Percentiles rank a stretch among this genome's conserved stretches.
Conservation (phyloP, 169 alveolate species). For the Sarcocystis neurona region DNA sequence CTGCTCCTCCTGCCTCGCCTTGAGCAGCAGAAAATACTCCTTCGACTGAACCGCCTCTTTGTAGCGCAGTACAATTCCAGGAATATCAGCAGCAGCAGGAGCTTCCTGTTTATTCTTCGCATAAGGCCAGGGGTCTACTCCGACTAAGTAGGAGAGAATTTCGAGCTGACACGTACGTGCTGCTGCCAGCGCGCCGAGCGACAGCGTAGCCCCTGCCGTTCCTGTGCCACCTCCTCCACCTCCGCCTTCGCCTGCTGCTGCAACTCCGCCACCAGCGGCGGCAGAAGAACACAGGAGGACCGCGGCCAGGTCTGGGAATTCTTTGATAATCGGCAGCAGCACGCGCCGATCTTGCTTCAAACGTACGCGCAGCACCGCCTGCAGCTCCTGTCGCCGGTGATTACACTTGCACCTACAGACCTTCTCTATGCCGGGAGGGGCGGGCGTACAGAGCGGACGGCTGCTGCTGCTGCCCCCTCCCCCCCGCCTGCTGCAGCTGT, state of each 20-base stretch:
- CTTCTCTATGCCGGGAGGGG: constrained; percentile 39
- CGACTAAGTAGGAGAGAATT: constrained; percentile 35
- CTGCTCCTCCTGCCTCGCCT: constrained; percentile 34
- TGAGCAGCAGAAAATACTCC: constrained; percentile 34
- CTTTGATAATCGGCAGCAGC: constrained; percentile 27
- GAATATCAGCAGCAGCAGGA: constrained; percentile 30
- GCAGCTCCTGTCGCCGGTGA: constrained; percentile 56
- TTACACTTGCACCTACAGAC: constrained; percentile 48
- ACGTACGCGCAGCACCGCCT: constrained; percentile 12
- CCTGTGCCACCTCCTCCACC: neutral
- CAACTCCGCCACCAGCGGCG: neutral
- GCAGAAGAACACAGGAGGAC: neutral
- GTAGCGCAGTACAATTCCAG: constrained; percentile 17
- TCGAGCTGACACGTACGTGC: constrained; percentile 57
- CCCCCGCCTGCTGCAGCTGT: constrained; percentile 6
- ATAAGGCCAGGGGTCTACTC: constrained; percentile 51
- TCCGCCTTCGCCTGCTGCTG: neutral
- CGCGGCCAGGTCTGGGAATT: constrained; percentile 29
- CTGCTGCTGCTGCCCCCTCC: constrained; percentile 33
- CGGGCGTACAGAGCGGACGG: constrained; percentile 51
- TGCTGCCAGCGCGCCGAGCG: neutral
- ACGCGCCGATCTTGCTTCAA: constrained; percentile 27
- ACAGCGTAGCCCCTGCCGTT: no score
- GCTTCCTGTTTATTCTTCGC: constrained; percentile 58
- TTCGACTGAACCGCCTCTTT: constrained; percentile 24